Conservation (phyloP, 352 stramenopile species). For the Phytopythium vexans region DNA sequence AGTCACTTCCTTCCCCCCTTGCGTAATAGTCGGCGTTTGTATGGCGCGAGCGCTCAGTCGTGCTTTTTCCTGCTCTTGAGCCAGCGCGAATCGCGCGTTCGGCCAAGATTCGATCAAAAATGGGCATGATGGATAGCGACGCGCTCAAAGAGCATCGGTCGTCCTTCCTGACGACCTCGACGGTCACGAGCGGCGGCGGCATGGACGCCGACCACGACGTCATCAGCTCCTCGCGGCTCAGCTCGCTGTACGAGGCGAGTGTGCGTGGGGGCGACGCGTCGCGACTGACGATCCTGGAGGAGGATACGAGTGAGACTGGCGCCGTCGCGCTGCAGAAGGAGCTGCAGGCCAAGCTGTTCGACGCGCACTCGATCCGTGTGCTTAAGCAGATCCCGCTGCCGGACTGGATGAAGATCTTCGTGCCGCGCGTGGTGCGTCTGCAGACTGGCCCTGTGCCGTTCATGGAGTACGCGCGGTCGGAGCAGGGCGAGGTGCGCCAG, state of each 20-base stretch:
- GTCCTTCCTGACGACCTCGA: slow-evolving; percentile 48
- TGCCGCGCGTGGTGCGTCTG: slow-evolving; percentile 54
- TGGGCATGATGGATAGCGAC: slow-evolving; percentile 4
- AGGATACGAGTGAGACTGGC: slow-evolving; percentile 13
- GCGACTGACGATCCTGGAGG: slow-evolving; percentile 27
- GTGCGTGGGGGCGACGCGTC: slow-evolving; percentile 5
- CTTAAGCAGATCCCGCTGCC: slow-evolving; percentile 65
- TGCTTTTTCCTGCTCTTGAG: slow-evolving; percentile 6
- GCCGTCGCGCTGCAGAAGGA: slow-evolving; percentile 32
- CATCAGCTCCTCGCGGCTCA: slow-evolving; percentile 28
- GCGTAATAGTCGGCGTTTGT: slow-evolving; percentile 3
- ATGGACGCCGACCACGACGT: slow-evolving; percentile 34
- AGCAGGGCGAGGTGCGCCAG: slow-evolving; percentile 52
- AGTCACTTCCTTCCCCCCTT: background rate
- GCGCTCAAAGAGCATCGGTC: slow-evolving; percentile 33
- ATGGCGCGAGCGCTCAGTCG: slow-evolving; percentile 4
- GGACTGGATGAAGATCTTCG: slow-evolving; percentile 79
- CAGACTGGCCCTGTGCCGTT: slow-evolving; percentile 58
- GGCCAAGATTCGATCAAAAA: background rate
- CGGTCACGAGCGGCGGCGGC: slow-evolving; percentile 24
- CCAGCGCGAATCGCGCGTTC: background rate
- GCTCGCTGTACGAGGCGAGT: slow-evolving; percentile 26
- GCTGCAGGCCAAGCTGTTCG: slow-evolving; percentile 54
- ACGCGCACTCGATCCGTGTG: slow-evolving; percentile 36
- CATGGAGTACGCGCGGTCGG: slow-evolving; percentile 62